Conservation (phyloP, 805 yeast genomes). For the Barnettozyma californica region DNA sequence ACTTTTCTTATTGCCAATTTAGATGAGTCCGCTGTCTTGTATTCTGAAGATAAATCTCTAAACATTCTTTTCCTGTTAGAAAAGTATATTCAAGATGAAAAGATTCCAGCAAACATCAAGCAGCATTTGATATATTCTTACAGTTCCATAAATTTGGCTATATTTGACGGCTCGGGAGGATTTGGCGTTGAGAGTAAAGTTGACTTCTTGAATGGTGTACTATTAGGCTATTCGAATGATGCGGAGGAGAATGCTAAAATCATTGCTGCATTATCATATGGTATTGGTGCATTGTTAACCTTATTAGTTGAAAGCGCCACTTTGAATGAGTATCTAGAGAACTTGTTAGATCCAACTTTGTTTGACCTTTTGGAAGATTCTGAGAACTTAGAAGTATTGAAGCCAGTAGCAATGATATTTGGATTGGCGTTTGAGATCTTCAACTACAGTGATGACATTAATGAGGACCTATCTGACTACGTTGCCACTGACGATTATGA, state of each 20-base stretch:
- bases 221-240: conserved; percentile 13
- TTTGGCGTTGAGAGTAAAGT: conserved; percentile 23
- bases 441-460: conserved; percentile 36
- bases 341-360: conserved; percentile 16
- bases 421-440: conserved; percentile 24
- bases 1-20: conserved; percentile 21
- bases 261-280: conserved; percentile 20
- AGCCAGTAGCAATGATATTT: conserved; percentile 23
- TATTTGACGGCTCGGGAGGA: conserved; percentile 24
- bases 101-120: conserved; percentile 11
- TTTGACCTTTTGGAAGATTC: conserved; percentile 16
- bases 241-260: conserved; percentile 8
- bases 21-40: conserved; percentile 19
- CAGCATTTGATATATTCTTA: conserved; percentile 22
- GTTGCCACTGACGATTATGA: conserved; percentile 40
- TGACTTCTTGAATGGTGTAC: conserved; percentile 14
- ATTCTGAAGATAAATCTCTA: conserved; percentile 12
- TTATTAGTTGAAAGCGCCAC: conserved; percentile 11
- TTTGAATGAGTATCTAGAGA: conserved; percentile 20
- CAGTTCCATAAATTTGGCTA: conserved; percentile 16
- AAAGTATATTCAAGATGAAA: conserved; percentile 15
- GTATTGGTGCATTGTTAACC: conserved; percentile 22
- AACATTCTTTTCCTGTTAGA: conserved; percentile 17
- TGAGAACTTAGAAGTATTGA: conserved; percentile 18
- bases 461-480: conserved; percentile 30